A percentile compares a stretch with the other conserved stretches of the same genome.
Evolutionary conservation across 371 early-diverging fungal species (phyloP).

Genomic region (Mortierella sp.): DNA sequence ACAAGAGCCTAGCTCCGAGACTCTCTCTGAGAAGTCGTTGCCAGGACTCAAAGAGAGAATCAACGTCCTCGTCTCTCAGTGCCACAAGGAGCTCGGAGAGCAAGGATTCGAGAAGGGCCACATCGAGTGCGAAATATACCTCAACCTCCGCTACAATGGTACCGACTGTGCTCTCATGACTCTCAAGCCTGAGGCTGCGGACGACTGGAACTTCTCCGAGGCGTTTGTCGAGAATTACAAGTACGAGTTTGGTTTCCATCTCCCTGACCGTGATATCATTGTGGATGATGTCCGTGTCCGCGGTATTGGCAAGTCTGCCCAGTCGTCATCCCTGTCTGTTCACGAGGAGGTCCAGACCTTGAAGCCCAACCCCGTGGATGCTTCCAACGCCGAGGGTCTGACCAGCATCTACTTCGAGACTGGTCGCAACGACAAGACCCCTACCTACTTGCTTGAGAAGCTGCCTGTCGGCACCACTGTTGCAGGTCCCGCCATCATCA

Average conservation of each 20-base stretch:
- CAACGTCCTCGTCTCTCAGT: constrained; percentile 60
- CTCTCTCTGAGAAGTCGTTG: constrained; percentile 52
- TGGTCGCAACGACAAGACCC: constrained; percentile 78
- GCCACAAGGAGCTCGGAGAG: constrained; percentile 62
- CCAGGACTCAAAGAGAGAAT: constrained; percentile 67
- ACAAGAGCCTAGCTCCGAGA: constrained; percentile 84
- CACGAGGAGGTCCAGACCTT: constrained; percentile 62
- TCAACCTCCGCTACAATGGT: constrained; percentile 95
- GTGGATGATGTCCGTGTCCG: constrained; percentile 96
- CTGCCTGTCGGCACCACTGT: constrained; percentile 77
- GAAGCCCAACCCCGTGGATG: constrained; percentile 39
- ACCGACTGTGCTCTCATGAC: constrained; percentile 97
- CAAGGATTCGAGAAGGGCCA: constrained; percentile 79
- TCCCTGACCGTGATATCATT: constrained; percentile 84
- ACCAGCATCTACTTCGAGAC: constrained; percentile 87
- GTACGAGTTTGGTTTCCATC: constrained; percentile 94
- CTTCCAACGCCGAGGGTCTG: constrained; percentile 43
- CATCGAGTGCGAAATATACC: constrained; percentile 77
- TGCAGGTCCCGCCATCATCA: constrained; percentile 91
- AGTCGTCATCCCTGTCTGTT: constrained; percentile 55
- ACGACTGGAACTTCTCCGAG: constrained; percentile 71
- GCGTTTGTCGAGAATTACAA: constrained; percentile 81
- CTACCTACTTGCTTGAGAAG: constrained; percentile 79
- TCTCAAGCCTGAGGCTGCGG: constrained; percentile 68
- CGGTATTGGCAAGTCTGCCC: constrained; percentile 79